A percentile compares a stretch with the other conserved stretches of the same genome.
phyloP scores from a whole-genome alignment of 768 basidiomycete species.

The Pleurotus citrinopileatus region DNA sequence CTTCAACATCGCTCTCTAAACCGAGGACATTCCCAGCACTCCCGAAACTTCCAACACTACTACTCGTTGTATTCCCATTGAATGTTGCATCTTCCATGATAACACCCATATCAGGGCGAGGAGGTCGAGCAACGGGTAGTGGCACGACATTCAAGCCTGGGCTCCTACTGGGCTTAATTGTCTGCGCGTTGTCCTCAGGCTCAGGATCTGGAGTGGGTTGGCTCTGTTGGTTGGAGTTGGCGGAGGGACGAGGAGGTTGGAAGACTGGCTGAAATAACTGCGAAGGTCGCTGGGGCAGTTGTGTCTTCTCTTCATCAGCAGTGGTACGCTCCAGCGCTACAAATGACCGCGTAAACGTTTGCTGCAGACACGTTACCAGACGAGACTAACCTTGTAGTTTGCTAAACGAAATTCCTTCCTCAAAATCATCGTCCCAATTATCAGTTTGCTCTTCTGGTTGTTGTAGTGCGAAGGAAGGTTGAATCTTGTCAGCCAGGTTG shows the following conservation, averaged over 20 bases:
- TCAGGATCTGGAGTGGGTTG: constrained; percentile 27
- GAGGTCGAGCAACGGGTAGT: constrained; percentile 57
- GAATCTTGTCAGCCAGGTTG: constrained; percentile 49
- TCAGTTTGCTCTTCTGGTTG: constrained; percentile 86
- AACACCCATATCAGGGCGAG: constrained; percentile 57
- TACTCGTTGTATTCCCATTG: not conserved
- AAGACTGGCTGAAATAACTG: not conserved
- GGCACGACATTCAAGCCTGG: constrained; percentile 45
- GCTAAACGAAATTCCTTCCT: constrained; percentile 85
- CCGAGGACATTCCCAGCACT: not conserved
- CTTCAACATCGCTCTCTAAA: constrained; percentile 51
- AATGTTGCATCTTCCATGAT: constrained; percentile 28
- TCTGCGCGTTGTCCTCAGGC: constrained; percentile 74
- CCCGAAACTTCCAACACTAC: not conserved
- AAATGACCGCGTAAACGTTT: constrained; percentile 8
- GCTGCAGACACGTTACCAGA: not conserved
- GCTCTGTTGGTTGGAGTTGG: constrained; percentile 11
- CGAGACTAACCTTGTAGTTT: constrained; percentile 63
- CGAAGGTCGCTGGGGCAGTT: not conserved
- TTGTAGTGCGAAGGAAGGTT: constrained; percentile 66
- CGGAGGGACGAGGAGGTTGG: not conserved
- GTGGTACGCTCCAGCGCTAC: constrained; percentile 63
- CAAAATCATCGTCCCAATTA: constrained; percentile 99
- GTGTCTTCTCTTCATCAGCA: constrained; percentile 49
- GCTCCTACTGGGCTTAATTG: constrained; percentile 75